Percentiles rank a stretch among this genome's conserved stretches.
phyloP scores from a whole-genome alignment of 163 green algal species.

The Volvox carteri region DNA sequence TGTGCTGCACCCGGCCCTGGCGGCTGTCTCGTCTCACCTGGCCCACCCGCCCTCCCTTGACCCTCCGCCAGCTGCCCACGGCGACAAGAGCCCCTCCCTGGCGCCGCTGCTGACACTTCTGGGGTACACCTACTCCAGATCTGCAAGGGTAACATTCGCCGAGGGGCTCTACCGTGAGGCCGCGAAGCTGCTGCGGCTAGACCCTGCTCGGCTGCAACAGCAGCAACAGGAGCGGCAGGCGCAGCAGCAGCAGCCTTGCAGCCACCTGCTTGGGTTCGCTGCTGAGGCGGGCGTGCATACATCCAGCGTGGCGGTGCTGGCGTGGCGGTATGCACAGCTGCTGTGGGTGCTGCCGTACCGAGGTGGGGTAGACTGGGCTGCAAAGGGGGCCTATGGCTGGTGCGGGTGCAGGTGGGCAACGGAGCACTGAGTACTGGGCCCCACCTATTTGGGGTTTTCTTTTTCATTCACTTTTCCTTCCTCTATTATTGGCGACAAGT shows the following conservation, averaged over 20 bases:
- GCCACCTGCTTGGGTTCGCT: not conserved
- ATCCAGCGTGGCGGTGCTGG: conserved; percentile 68
- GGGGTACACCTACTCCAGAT: conserved; percentile 75
- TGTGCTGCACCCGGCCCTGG: no score
- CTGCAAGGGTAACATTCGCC: conserved; percentile 76
- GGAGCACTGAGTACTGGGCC: no score
- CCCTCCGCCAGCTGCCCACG: not conserved
- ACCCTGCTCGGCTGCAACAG: conserved; percentile 34
- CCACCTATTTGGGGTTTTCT: no score
- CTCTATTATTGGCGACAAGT: no score
- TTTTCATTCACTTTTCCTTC: no score
- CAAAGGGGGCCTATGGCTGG: not conserved
- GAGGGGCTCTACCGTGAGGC: conserved; percentile 81
- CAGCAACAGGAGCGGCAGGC: not conserved
- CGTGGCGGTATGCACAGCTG: conserved; percentile 83
- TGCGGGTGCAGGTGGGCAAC: no score
- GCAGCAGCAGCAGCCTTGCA: conserved; percentile 4
- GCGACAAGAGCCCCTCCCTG: conserved; percentile 58
- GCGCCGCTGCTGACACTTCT: conserved; percentile 76
- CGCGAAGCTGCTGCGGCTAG: conserved; percentile 64
- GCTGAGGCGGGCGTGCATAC: conserved; percentile 64
- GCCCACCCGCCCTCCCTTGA: not conserved
- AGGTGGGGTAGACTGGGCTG: conserved; percentile 6
- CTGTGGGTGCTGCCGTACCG: conserved; percentile 79
- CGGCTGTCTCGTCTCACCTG: no score